phyloP scores from a whole-genome alignment of 2,329 filamentous ascomycete species.

The Xylariaceae sp. region DNA sequence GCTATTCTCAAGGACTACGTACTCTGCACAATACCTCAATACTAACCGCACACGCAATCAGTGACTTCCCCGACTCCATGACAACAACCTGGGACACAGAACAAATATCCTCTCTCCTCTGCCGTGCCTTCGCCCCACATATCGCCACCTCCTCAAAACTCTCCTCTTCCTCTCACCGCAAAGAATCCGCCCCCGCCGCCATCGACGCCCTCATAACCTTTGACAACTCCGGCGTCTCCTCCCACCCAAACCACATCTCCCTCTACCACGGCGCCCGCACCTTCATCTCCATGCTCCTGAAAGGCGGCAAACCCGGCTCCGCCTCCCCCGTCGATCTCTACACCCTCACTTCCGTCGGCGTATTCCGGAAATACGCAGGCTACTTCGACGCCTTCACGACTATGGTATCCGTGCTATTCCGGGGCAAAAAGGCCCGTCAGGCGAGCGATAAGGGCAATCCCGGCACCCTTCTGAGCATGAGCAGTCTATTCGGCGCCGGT shows the following conservation, averaged over 20 bases:
- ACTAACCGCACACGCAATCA: conserved; percentile 18
- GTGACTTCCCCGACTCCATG: conserved; percentile 86
- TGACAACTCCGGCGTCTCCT: conserved; percentile 73
- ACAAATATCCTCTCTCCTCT: conserved; percentile 65
- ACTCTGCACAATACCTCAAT: neutral
- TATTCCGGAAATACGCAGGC: conserved; percentile 75
- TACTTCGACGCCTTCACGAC: conserved; percentile 73
- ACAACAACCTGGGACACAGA: conserved; percentile 66
- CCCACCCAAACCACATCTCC: conserved; percentile 89
- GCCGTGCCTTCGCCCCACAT: conserved; percentile 66
- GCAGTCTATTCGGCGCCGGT: conserved; percentile 52
- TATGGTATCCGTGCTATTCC: conserved; percentile 50
- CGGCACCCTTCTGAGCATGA: conserved; percentile 63
- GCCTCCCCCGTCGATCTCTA: conserved; percentile 76
- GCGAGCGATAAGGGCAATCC: conserved; percentile 44
- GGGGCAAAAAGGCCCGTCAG: conserved; percentile 23
- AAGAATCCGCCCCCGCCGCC: conserved; percentile 39
- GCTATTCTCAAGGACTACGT: too few relatives aligned
- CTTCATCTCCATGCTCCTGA: conserved; percentile 64
- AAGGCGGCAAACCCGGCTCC: conserved; percentile 54
- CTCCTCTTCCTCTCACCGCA: conserved; percentile 17
- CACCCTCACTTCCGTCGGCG: conserved; percentile 66
- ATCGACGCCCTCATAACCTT: conserved; percentile 90
- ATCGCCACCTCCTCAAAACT: conserved; percentile 36
- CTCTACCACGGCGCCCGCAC: conserved; percentile 73